A percentile compares a stretch with the other conserved stretches of the same genome.
phyloP scores from a whole-genome alignment of 305 asterid species.

The Solanum hybrid region DNA sequence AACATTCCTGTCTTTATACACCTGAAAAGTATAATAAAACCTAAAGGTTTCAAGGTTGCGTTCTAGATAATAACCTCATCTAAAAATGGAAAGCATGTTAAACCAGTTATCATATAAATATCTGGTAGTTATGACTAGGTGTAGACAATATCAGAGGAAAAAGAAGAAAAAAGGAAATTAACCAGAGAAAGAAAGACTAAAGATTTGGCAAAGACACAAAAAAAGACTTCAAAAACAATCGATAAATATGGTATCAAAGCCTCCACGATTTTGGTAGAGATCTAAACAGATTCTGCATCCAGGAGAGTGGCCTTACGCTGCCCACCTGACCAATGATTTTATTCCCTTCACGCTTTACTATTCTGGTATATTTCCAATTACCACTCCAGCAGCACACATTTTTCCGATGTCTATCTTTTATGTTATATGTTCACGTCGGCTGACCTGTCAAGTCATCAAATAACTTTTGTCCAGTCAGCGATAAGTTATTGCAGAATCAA shows the following conservation, averaged over 20 bases:
- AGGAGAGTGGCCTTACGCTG: neutral
- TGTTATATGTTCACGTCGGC: neutral
- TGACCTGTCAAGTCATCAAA: neutral
- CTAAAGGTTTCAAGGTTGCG: neutral
- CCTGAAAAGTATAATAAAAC: conserved; percentile 29
- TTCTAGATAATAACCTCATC: neutral
- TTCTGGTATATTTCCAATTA: neutral
- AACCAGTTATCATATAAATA: neutral
- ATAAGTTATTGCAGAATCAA: neutral
- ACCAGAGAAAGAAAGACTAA: neutral
- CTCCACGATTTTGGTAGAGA: neutral
- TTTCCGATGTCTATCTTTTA: neutral
- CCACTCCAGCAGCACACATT: neutral
- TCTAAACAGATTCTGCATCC: neutral
- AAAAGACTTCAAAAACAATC: neutral
- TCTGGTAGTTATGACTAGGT: neutral
- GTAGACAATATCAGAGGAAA: neutral
- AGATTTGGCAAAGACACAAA: neutral
- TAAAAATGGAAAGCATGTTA: neutral
- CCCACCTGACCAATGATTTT: neutral
- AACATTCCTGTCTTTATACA: conserved; percentile 48
- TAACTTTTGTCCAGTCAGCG: neutral
- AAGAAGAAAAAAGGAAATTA: neutral
- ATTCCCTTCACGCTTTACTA: neutral
- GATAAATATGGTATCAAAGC: neutral